Conservation (phyloP, 2,329 filamentous ascomycete species). For the Sarocladiaceae sp. region DNA sequence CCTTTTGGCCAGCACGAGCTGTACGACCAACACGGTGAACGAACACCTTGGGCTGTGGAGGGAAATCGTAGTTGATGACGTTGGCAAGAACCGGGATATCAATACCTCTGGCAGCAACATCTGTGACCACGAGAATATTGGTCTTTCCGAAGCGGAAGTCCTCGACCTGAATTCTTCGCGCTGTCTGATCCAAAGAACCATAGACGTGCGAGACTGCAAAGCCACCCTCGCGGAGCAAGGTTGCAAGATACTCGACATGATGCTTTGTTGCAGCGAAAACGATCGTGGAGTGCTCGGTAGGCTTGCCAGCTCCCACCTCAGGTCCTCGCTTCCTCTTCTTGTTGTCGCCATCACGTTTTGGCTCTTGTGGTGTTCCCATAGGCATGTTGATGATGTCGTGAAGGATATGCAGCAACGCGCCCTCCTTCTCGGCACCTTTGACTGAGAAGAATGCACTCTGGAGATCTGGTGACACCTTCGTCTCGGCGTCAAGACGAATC, state of each 20-base stretch:
- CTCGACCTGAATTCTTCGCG: constrained; percentile 86
- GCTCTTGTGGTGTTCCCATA: constrained; percentile 53
- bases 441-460: constrained; percentile 92
- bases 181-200: constrained; percentile 89
- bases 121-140: constrained; percentile 91
- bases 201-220: constrained; percentile 94
- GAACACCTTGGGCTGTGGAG: constrained; percentile 93
- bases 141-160: constrained; percentile 81
- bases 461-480: constrained; percentile 94
- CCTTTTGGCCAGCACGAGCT: constrained; percentile 84
- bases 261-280: constrained; percentile 95
- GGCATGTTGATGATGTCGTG: constrained; percentile 93
- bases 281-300: constrained; percentile 88
- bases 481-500: constrained; percentile 87
- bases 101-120: constrained; percentile 94
- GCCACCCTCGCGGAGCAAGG: constrained; percentile 73
- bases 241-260: constrained; percentile 88
- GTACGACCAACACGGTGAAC: constrained; percentile 95
- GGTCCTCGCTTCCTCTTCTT: constrained; percentile 71
- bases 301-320: constrained; percentile 53
- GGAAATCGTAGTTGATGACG: constrained; percentile 98
- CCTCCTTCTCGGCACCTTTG: constrained; percentile 92
- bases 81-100: constrained; percentile 96
- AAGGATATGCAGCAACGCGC: constrained; percentile 80
- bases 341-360: constrained; percentile 40